Conservation (phyloP, 352 stramenopile species). For the Pilasporangium apinafurcum region DNA sequence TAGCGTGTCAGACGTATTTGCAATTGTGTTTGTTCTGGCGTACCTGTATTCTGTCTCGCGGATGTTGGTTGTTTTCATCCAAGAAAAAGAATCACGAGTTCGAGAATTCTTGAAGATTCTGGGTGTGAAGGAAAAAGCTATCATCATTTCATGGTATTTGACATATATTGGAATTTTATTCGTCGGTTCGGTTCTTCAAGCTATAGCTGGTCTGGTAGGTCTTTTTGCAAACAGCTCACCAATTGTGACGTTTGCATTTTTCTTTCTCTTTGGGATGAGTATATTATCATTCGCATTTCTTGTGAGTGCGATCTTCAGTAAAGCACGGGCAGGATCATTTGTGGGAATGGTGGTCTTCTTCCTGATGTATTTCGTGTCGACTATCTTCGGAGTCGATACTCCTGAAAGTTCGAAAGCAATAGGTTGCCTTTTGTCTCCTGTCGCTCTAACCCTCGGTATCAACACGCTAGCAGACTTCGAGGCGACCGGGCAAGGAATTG, state of each 20-base stretch:
- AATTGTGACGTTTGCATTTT: too few relatives aligned
- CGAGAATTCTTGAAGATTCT: slow-evolving; percentile 86
- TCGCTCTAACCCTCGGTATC: slow-evolving; percentile 55
- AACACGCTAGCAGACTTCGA: slow-evolving; percentile 39
- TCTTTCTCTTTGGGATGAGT: too few relatives aligned
- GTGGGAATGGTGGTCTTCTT: slow-evolving; percentile 10
- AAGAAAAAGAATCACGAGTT: slow-evolving; percentile 84
- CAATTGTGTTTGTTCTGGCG: slow-evolving; percentile 82
- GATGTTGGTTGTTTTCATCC: slow-evolving; percentile 77
- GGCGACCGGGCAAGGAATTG: slow-evolving; percentile 25
- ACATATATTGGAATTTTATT: too few relatives aligned
- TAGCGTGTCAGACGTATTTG: slow-evolving; percentile 35
- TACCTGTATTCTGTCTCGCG: slow-evolving; percentile 84
- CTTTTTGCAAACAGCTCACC: too few relatives aligned
- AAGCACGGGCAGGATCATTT: too few relatives aligned
- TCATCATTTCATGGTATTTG: too few relatives aligned
- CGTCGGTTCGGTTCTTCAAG: too few relatives aligned
- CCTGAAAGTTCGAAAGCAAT: slow-evolving; percentile 22
- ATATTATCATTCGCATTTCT: too few relatives aligned
- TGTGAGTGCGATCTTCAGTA: too few relatives aligned
- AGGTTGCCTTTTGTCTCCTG: slow-evolving; percentile 41
- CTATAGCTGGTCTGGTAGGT: too few relatives aligned
- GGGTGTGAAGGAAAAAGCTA: slow-evolving; percentile 5
- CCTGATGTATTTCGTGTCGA: too few relatives aligned
- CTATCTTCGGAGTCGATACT: too few relatives aligned